Base-by-base conservation (phyloP, 148 eudicot genomes). In the Selenicereus undatus region DNA sequence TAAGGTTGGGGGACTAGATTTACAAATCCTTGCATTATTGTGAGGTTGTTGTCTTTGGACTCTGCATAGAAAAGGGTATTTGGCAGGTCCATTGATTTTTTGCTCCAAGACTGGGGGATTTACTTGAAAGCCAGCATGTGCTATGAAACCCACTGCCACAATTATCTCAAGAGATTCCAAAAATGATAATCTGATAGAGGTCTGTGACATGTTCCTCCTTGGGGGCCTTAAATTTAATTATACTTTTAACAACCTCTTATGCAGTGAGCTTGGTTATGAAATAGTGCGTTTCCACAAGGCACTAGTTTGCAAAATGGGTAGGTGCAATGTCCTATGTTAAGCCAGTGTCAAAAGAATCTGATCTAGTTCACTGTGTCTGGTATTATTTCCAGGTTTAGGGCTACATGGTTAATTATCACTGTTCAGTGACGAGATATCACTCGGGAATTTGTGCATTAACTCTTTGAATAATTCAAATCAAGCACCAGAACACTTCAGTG, bases 391-490 rank as follows among this genome's bases (percentile, higher is more conserved):
- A 13, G 4, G 26, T 66, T 26, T 66, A 3, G 36, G 71, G 11
- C 9, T 17, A 17, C 35, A 26, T 13, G 8, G 11, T 66, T 11
- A 13, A 66, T 26, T 27, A 27, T 64, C 35, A 27, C 11, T 56
- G 35, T 66, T 24, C 68, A 62, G 10, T 56, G 62, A 56, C 16
- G 22, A 26, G 11, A 66, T 20, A 11, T 66, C 22, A 66, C 32
- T 10, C 1, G 71, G 26, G 35, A 27, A 66, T 0, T 27, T 11
- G 71, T 66, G 71, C 26, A 6, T 27, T 27, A 26, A 18, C 71
- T 66, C 71, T 66, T 64, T 12, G 71, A 66, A 66, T 66, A 66
- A 27, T 11, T 66, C 30, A 26, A 66, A 66, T 66, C 71, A 66
- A 66, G 71, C 32, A 16, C 16, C 62, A 14, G 14, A 56, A 56